Percentiles rank a stretch among this genome's conserved stretches.
Conservation (phyloP, 768 basidiomycete genomes). For the Panus rudis region DNA sequence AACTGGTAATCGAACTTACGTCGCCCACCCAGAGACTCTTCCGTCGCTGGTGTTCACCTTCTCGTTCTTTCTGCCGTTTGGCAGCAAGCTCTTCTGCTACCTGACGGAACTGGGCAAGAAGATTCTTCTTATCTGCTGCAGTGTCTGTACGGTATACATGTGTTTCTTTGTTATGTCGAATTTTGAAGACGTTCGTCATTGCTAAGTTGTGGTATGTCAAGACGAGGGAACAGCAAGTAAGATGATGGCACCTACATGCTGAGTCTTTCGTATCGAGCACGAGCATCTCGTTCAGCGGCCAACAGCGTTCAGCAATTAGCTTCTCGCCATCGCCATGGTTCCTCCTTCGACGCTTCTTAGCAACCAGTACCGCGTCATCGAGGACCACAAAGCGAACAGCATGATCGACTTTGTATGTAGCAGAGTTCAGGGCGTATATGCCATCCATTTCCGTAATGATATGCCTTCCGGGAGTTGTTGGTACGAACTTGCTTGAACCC, state of each 20-base stretch:
- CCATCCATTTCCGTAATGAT: conserved; percentile 81
- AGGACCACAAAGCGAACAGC: conserved; percentile 85
- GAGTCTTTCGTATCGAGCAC: conserved; percentile 96
- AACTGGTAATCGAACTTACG: conserved; percentile 23
- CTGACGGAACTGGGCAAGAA: conserved; percentile 82
- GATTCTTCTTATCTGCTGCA: conserved; percentile 75
- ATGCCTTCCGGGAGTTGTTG: conserved; percentile 86
- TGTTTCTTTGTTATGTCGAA: conserved; percentile 88
- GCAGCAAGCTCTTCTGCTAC: conserved; percentile 88
- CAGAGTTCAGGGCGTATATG: conserved; percentile 80
- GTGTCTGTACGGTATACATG: conserved; percentile 88
- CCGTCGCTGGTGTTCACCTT: conserved; percentile 86
- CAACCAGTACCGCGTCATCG: conserved; percentile 87
- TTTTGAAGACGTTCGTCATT: conserved; percentile 96
- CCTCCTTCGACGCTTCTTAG: conserved; percentile 60
- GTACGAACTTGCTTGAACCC: conserved; percentile 92
- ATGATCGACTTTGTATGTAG: conserved; percentile 89
- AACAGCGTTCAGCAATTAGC: conserved; percentile 89
- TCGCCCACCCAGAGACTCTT: conserved; percentile 62
- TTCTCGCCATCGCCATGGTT: conserved; percentile 59
- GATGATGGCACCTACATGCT: conserved; percentile 48
- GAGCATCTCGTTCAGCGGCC: conserved; percentile 89
- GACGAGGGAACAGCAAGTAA: background rate
- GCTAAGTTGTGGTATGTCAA: conserved; percentile 26
- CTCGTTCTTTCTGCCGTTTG: conserved; percentile 87